Evolutionary conservation across 345 rosid genomes (phyloP), one percentile per base, ranked within the genome.

Genomic region (Mallotus nudiflorus): DNA sequence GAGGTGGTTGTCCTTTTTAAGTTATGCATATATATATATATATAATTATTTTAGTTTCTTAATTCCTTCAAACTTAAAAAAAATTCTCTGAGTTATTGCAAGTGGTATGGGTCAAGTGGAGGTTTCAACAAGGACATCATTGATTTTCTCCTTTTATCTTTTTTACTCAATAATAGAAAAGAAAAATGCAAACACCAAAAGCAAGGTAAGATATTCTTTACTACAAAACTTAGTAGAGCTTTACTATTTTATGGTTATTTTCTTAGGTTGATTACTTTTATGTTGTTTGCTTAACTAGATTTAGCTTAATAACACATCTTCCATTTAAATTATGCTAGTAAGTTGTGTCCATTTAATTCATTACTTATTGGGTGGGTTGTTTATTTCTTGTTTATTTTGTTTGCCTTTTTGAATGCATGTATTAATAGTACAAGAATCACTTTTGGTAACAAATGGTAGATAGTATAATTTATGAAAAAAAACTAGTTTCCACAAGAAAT

Each of bases 181-280:
- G n/a, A n/a, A n/a, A n/a, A n/a, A 91, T 91, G 98, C 98, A 93
- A 92, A 87, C 96, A 27, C 89, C 96, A 62, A 91, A 91, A 86
- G 81, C 83, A 65, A 86, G 89, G 98, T 91, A 75, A 78, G 81
- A 35, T n/a, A n/a, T n/a, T n/a, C n/a, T n/a, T 77, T 63, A 10
- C 52, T 57, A 5, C 12, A 58, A 22, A 37, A 2, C 4, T 19
- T 20, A 35, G 1, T 35, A 20, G 18, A 18, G 24, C 24, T 24
- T 1, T 55, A 5, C 40, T 27, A 9, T 22, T 9, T 19, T 29
- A 22, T 20, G n/a, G 16, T 2, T 62, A 55, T 39, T n/a, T n/a
- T 2, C 46, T 16, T 25, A 15, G 12, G 35, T 2, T 46, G n/a
- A 33, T 31, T 29, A 6, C 18, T n/a, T 8, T 31, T 39, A 39